Conservation (phyloP, 495 filamentous ascomycete genomes). For the Chaetomium cochliodes region DNA sequence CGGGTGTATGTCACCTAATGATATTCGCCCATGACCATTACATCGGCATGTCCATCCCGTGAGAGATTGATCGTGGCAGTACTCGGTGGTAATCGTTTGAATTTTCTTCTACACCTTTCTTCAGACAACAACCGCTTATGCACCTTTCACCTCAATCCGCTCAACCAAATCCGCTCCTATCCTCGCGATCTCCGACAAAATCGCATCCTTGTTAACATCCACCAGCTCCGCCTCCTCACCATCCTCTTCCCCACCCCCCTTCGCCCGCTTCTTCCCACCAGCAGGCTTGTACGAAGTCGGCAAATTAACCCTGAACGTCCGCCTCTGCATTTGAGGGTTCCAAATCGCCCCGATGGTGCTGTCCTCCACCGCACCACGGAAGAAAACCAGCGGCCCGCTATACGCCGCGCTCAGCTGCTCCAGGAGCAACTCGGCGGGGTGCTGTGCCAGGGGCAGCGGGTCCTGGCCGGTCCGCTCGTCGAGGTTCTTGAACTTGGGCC, state of each 20-base stretch:
- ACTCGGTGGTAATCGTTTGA: not conserved
- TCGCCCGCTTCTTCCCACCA: slow-evolving; percentile 9
- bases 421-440: slow-evolving; percentile 54
- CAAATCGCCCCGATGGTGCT: slow-evolving; percentile 72
- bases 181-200: slow-evolving; percentile 76
- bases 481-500: slow-evolving; percentile 70
- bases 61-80: not conserved
- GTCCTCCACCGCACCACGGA: slow-evolving; percentile 59
- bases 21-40: not conserved
- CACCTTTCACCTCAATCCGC: slow-evolving; percentile 48
- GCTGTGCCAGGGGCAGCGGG: slow-evolving; percentile 45
- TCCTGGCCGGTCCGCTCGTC: slow-evolving; percentile 40
- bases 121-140: slow-evolving; percentile 6
- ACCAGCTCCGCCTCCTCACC: slow-evolving; percentile 42
- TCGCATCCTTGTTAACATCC: slow-evolving; percentile 67
- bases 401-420: slow-evolving; percentile 61
- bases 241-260: slow-evolving; percentile 6
- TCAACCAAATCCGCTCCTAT: slow-evolving; percentile 62
- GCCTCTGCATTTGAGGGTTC: slow-evolving; percentile 62
- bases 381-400: slow-evolving; percentile 66
- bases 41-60: not conserved
- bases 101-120: not conserved
- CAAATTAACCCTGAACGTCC: slow-evolving; percentile 66
- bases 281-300: slow-evolving; percentile 65
- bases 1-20: not conserved